Percentiles rank a stretch among this genome's conserved stretches.
These are phyloP conservation scores for Phytophthora brassicae DNA, from an alignment of 352 stramenopile species.

Conservation along the genomic window DNA sequence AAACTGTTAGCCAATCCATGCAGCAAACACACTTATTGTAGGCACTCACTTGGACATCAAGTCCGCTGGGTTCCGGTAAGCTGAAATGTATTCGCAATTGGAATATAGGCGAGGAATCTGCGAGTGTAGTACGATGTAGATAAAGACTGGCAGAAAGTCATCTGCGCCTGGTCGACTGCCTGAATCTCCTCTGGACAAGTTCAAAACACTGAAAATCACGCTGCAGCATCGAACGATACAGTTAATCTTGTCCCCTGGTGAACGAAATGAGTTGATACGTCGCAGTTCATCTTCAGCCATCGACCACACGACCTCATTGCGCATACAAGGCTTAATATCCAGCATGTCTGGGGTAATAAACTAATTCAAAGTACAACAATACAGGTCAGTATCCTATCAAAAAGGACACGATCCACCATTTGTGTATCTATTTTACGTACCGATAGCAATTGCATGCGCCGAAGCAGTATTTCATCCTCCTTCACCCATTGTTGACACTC, in stretches of 20 bases:
- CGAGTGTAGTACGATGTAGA: slow-evolving; percentile 91
- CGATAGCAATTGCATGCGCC: slow-evolving; percentile 82
- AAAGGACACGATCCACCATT: too few species aligned
- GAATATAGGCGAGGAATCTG: slow-evolving; percentile 85
- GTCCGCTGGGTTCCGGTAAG: slow-evolving; percentile 85
- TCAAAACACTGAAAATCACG: slow-evolving; percentile 90
- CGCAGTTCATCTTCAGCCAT: slow-evolving; percentile 89
- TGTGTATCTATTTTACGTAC: slow-evolving; percentile 40
- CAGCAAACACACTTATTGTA: background rate
- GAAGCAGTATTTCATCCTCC: slow-evolving; percentile 73
- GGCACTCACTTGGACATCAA: slow-evolving; percentile 86
- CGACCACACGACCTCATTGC: slow-evolving; percentile 89
- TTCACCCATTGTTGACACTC: slow-evolving; percentile 66
- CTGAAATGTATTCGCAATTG: slow-evolving; percentile 92
- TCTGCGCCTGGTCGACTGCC: slow-evolving; percentile 75
- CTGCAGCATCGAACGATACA: slow-evolving; percentile 88
- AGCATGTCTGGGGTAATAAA: slow-evolving; percentile 84
- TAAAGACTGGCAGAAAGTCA: slow-evolving; percentile 92
- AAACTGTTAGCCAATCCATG: slow-evolving; percentile 2
- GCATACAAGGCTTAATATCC: slow-evolving; percentile 90
- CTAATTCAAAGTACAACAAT: background rate
- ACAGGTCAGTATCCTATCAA: background rate
- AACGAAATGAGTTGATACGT: slow-evolving; percentile 86
- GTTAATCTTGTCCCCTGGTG: slow-evolving; percentile 90
- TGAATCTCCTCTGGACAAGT: slow-evolving; percentile 70